Percentiles rank a stretch among this genome's conserved stretches.
Conservation (phyloP, 768 basidiomycete genomes). For the Postia placenta region DNA sequence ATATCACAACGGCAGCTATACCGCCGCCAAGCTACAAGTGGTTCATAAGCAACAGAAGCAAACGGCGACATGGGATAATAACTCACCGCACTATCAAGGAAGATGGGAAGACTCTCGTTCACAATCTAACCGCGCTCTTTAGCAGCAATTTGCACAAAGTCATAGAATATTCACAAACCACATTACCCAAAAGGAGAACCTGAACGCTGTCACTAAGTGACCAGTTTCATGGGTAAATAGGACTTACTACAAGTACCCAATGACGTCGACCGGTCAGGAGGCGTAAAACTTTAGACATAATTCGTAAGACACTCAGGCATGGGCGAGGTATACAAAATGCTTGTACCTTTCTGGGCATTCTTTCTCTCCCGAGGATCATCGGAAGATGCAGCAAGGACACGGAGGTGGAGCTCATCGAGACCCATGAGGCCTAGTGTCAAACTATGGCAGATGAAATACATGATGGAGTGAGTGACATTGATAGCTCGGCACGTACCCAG, state of each 20-base stretch:
- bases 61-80: too few relatives aligned
- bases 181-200: conserved; percentile 86
- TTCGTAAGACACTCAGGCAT: too few relatives aligned
- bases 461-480: not conserved
- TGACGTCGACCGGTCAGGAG: conserved; percentile 48
- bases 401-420: conserved; percentile 83
- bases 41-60: not conserved
- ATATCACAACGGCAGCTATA: conserved; percentile 69
- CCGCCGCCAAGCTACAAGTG: conserved; percentile 52
- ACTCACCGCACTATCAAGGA: conserved; percentile 63
- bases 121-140: conserved; percentile 43
- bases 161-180: conserved; percentile 40
- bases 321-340: too few relatives aligned
- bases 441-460: conserved; percentile 29
- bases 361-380: conserved; percentile 60
- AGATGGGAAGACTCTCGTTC: conserved; percentile 81
- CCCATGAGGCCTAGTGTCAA: conserved; percentile 93
- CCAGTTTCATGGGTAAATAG: not conserved
- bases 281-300: conserved; percentile 31
- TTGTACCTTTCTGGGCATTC: conserved; percentile 69
- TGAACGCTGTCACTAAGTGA: too few relatives aligned
- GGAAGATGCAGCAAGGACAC: conserved; percentile 78
- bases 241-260: conserved; percentile 84
- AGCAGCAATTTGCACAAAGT: not conserved
- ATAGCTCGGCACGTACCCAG: conserved; percentile 50